These are phyloP conservation scores for Pleurotus pulmonarius DNA, from an alignment of 768 basidiomycete genomes.

Conservation along the genomic window DNA sequence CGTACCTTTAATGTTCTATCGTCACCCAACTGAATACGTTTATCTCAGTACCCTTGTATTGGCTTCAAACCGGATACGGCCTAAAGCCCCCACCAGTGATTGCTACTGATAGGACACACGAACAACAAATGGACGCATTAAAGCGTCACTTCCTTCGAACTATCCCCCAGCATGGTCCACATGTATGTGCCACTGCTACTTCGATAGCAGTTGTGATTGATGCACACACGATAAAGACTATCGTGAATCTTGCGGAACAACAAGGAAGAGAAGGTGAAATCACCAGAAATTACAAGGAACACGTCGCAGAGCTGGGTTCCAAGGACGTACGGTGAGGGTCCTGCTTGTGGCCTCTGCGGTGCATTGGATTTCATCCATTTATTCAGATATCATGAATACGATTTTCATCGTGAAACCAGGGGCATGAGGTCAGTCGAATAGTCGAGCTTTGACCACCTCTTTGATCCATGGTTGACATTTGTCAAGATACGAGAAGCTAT, in stretches of 20 bases:
- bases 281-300: conserved; percentile 73
- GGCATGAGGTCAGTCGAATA: conserved; percentile 78
- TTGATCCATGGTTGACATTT: conserved; percentile 10
- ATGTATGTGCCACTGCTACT: conserved; percentile 45
- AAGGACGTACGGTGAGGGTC: conserved; percentile 55
- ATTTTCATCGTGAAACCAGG: conserved; percentile 90
- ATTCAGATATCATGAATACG: conserved; percentile 77
- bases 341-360: no score
- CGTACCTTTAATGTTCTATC: conserved; percentile 18
- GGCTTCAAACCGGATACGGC: conserved; percentile 85
- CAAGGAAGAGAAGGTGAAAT: conserved; percentile 83
- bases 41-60: conserved; percentile 81
- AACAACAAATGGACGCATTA: conserved; percentile 67
- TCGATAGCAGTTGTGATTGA: not conserved
- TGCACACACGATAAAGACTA: conserved; percentile 42
- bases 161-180: conserved; percentile 69
- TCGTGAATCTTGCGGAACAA: conserved; percentile 89
- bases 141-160: conserved; percentile 71
- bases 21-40: conserved; percentile 11
- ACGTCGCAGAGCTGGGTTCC: conserved; percentile 51
- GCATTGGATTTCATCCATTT: conserved; percentile 4
- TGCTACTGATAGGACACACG: conserved; percentile 65
- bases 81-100: conserved; percentile 86
- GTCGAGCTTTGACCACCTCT: conserved; percentile 15
- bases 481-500: conserved; percentile 83